These are phyloP conservation scores for Zizania latifolia DNA, from an alignment of 176 grass and related monocot genomes.

Conservation along the genomic window DNA sequence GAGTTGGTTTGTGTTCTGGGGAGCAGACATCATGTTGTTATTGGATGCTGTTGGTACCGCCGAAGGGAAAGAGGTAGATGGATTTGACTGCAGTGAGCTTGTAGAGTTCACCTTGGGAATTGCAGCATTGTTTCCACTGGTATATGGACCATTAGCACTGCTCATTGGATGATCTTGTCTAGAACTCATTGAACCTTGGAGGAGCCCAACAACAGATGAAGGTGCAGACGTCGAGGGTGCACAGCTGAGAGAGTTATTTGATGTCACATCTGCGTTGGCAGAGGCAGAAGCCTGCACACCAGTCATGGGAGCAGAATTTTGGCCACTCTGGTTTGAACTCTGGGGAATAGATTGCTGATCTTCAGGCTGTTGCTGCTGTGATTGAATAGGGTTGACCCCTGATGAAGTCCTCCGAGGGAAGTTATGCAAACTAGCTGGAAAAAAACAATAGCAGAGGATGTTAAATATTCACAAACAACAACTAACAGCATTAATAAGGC, in stretches of 20 bases:
- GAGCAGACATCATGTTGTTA: conserved; percentile 45
- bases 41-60: conserved; percentile 45
- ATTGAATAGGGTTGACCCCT: conserved; percentile 54
- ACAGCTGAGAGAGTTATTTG: conserved; percentile 45
- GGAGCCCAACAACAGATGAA: conserved; percentile 29
- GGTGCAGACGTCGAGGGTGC: conserved; percentile 49
- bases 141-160: conserved; percentile 34
- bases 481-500: conserved; percentile 1
- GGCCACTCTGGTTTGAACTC: conserved; percentile 74
- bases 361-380: conserved; percentile 57
- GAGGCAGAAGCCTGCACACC: conserved; percentile 46
- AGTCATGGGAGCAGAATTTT: conserved; percentile 43
- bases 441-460: background rate
- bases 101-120: conserved; percentile 52
- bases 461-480: background rate
- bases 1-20: conserved; percentile 53
- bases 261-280: conserved; percentile 40
- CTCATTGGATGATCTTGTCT: conserved; percentile 57
- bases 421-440: conserved; percentile 84
- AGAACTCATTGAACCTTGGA: conserved; percentile 58
- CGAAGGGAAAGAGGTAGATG: conserved; percentile 43
- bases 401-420: conserved; percentile 72
- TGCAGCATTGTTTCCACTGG: conserved; percentile 28
- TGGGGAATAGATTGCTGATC: conserved; percentile 59
- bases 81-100: conserved; percentile 56